These are phyloP conservation scores for Blepharisma stoltei DNA, from an alignment of 73 alveolate species.

Conservation along the genomic window DNA sequence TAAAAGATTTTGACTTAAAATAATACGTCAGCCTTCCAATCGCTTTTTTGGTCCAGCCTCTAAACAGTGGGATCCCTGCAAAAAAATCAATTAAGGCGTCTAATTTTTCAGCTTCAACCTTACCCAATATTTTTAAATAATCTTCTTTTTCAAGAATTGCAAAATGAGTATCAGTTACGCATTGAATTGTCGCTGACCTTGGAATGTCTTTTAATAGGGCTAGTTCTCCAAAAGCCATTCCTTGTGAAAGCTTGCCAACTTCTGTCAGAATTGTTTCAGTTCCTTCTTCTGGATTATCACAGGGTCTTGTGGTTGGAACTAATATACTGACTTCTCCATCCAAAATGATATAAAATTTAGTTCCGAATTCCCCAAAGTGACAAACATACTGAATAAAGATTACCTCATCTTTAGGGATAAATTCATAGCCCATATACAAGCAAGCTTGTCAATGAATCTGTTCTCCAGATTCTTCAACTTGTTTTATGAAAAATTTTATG, in stretches of 20 bases:
- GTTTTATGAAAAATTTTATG: too few species aligned
- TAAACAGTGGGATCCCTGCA: slow-evolving; percentile 23
- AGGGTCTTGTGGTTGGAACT: not conserved
- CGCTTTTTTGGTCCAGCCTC: not conserved
- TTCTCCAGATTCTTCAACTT: too few species aligned
- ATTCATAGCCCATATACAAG: too few species aligned
- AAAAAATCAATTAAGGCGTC: not conserved
- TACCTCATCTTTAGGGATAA: too few species aligned
- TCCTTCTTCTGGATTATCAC: too few species aligned
- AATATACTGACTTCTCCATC: not conserved
- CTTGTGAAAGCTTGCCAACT: not conserved
- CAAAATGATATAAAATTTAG: not conserved
- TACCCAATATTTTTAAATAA: slow-evolving; percentile 34
- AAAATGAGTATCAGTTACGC: slow-evolving; percentile 53
- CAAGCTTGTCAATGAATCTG: too few species aligned
- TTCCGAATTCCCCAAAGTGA: slow-evolving; percentile 7
- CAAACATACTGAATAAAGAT: not conserved
- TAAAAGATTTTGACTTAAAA: not conserved
- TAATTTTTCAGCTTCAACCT: slow-evolving; percentile 24
- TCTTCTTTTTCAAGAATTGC: slow-evolving; percentile 52
- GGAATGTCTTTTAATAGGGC: slow-evolving; percentile 57
- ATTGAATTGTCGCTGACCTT: slow-evolving; percentile 56
- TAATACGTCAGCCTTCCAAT: slow-evolving; percentile 1
- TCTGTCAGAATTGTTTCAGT: not conserved
- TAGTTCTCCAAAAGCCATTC: slow-evolving; percentile 62